Evolutionary conservation across 2,329 filamentous ascomycete species (phyloP).

Genomic region (Penicillium sp.): DNA sequence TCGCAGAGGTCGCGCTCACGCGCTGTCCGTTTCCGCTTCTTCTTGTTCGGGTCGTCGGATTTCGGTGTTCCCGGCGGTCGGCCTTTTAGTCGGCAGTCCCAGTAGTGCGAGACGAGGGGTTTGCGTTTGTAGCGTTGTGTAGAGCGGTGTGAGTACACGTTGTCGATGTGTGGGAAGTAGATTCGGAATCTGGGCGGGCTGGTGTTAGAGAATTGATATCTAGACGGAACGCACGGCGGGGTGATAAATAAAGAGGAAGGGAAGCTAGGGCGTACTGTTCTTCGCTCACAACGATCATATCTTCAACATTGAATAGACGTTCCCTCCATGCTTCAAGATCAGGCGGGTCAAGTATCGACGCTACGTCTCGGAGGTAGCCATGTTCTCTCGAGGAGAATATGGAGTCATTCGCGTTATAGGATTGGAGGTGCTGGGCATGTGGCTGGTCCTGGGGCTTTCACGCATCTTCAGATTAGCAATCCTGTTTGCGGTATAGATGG

Average conservation of each 20-base stretch:
- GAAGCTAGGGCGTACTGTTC: slow-evolving; percentile 63
- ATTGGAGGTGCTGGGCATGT: slow-evolving; percentile 22
- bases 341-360: slow-evolving; percentile 68
- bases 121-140: slow-evolving; percentile 82
- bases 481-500: background rate
- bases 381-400: slow-evolving; percentile 30
- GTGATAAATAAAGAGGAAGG: background rate
- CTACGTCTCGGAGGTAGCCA: slow-evolving; percentile 45
- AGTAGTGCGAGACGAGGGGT: slow-evolving; percentile 82
- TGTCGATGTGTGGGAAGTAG: slow-evolving; percentile 83
- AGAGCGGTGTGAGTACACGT: slow-evolving; percentile 82
- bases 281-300: slow-evolving; percentile 72
- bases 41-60: slow-evolving; percentile 78
- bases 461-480: background rate
- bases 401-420: slow-evolving; percentile 19
- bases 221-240: background rate
- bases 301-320: slow-evolving; percentile 75
- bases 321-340: slow-evolving; percentile 72
- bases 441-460: slow-evolving; percentile 18
- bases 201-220: slow-evolving; percentile 2
- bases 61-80: slow-evolving; percentile 79
- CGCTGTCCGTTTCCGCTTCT: slow-evolving; percentile 78
- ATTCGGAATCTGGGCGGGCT: slow-evolving; percentile 66
- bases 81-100: slow-evolving; percentile 82
- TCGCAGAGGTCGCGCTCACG: slow-evolving; percentile 80